A percentile compares a stretch with the other conserved stretches of the same genome.
Conservation (phyloP, 2,329 filamentous ascomycete genomes). For the Gnomoniopsis smithogilvyi region DNA sequence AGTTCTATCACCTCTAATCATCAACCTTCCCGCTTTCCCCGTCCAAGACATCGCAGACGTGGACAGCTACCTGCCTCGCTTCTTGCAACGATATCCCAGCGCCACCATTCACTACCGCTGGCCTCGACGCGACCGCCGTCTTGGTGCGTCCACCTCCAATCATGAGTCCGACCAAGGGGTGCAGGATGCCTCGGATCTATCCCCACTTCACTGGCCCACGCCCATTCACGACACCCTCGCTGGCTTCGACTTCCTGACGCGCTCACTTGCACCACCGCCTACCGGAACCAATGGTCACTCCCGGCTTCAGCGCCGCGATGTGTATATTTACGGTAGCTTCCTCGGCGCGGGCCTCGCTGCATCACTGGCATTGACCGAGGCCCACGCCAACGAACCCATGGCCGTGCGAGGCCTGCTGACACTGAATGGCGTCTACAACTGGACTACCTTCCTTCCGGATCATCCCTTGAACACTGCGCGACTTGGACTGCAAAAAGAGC, state of each 20-base stretch:
- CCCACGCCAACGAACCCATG: slow-evolving; percentile 38
- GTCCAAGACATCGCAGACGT: slow-evolving; percentile 23
- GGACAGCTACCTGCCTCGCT: slow-evolving; percentile 33
- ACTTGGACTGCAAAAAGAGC: slow-evolving; percentile 19
- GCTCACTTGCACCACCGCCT: slow-evolving; percentile 38
- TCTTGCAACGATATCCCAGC: slow-evolving; percentile 41
- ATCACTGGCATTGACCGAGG: slow-evolving; percentile 56
- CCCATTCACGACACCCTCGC: slow-evolving; percentile 55
- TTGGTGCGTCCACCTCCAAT: not conserved
- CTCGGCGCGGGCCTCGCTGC: slow-evolving; percentile 56
- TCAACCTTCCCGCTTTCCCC: slow-evolving; percentile 53
- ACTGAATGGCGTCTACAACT: slow-evolving; percentile 62
- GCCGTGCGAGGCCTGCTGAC: slow-evolving; percentile 51
- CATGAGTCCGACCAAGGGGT: not conserved
- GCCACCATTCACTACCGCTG: slow-evolving; percentile 61
- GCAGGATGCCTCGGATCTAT: not conserved
- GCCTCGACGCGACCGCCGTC: slow-evolving; percentile 27
- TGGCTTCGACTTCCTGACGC: slow-evolving; percentile 51
- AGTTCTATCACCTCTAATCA: slow-evolving; percentile 42
- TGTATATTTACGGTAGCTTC: slow-evolving; percentile 54
- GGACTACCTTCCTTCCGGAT: slow-evolving; percentile 57
- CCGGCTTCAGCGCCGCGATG: slow-evolving; percentile 31
- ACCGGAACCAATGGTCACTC: slow-evolving; percentile 4
- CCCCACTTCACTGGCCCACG: slow-evolving; percentile 46
- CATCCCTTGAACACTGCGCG: slow-evolving; percentile 40